phyloP scores from a whole-genome alignment of 352 stramenopile species.

The Globisporangium echinulatum region DNA sequence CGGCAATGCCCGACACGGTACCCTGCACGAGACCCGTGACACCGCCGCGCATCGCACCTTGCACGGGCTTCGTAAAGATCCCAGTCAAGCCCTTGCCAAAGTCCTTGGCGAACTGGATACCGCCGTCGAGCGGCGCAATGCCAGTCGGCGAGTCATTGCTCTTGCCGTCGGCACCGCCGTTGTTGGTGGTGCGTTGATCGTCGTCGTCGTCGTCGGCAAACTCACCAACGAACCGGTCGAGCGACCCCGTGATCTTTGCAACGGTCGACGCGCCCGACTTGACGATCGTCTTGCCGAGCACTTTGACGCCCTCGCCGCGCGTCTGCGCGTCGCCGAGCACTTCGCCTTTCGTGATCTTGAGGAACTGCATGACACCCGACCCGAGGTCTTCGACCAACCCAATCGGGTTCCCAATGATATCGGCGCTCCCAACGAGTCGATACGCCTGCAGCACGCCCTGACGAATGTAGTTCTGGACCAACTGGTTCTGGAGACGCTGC shows the following conservation, averaged over 20 bases:
- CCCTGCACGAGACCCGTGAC: slow-evolving; percentile 73
- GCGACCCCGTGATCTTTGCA: slow-evolving; percentile 80
- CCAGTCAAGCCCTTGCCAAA: slow-evolving; percentile 77
- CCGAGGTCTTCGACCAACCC: slow-evolving; percentile 83
- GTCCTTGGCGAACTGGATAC: slow-evolving; percentile 83
- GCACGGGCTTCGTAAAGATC: slow-evolving; percentile 84
- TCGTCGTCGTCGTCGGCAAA: slow-evolving; percentile 51
- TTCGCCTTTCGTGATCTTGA: slow-evolving; percentile 88
- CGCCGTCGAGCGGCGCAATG: slow-evolving; percentile 29
- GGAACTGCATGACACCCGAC: slow-evolving; percentile 79
- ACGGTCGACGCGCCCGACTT: slow-evolving; percentile 68
- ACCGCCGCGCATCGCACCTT: slow-evolving; percentile 73
- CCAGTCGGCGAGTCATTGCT: slow-evolving; percentile 19
- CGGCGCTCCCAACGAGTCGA: slow-evolving; percentile 71
- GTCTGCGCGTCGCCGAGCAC: slow-evolving; percentile 76
- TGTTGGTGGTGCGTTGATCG: background rate
- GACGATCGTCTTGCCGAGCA: slow-evolving; percentile 81
- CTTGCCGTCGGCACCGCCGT: slow-evolving; percentile 17
- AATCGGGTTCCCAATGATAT: slow-evolving; percentile 85
- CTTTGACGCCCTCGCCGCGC: slow-evolving; percentile 79
- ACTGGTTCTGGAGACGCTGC: slow-evolving; percentile 62
- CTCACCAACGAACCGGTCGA: slow-evolving; percentile 81
- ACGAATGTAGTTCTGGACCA: slow-evolving; percentile 79
- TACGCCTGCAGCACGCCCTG: slow-evolving; percentile 83
- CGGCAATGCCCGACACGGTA: slow-evolving; percentile 72